Conservation (phyloP, 2,329 filamentous ascomycete species). For the Ramularia endophylla region DNA sequence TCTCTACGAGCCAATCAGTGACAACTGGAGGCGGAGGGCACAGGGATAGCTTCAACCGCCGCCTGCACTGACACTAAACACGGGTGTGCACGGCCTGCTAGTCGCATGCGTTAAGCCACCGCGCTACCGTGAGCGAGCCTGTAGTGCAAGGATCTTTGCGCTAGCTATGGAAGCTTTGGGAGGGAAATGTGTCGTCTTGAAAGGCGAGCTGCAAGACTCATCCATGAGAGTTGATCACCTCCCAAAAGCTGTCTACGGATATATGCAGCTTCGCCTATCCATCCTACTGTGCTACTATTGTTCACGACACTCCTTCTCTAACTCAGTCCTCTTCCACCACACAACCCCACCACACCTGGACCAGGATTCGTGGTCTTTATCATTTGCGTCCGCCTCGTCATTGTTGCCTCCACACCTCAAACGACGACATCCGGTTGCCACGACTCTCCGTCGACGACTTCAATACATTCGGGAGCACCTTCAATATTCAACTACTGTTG, state of each 20-base stretch:
- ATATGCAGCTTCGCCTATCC: constrained; percentile 13
- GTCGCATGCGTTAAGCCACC: too few relatives aligned
- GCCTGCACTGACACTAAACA: too few relatives aligned
- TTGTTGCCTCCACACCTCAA: constrained; percentile 9
- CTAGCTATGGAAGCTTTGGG: constrained; percentile 16
- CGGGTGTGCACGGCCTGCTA: too few relatives aligned
- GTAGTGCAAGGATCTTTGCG: constrained; percentile 17
- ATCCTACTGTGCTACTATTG: constrained; percentile 13
- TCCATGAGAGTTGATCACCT: constrained; percentile 9
- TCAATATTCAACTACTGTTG: too few relatives aligned
- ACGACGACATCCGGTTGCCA: constrained; percentile 17
- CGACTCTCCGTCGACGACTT: constrained; percentile 12
- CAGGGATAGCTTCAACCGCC: too few relatives aligned
- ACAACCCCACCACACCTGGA: constrained; percentile 13
- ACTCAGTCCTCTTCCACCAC: constrained; percentile 15
- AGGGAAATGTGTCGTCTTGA: constrained; percentile 23
- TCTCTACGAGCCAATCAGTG: background rate
- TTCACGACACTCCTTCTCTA: constrained; percentile 6
- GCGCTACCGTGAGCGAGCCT: constrained; percentile 10
- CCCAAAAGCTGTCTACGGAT: constrained; percentile 14
- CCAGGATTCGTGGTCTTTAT: constrained; percentile 16
- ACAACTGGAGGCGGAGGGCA: too few relatives aligned
- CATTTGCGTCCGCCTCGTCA: constrained; percentile 19
- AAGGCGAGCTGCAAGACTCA: constrained; percentile 8
- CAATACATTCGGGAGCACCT: constrained; percentile 13